phyloP scores from a whole-genome alignment of 2,329 filamentous ascomycete genomes.

The Xylaria sp. region DNA sequence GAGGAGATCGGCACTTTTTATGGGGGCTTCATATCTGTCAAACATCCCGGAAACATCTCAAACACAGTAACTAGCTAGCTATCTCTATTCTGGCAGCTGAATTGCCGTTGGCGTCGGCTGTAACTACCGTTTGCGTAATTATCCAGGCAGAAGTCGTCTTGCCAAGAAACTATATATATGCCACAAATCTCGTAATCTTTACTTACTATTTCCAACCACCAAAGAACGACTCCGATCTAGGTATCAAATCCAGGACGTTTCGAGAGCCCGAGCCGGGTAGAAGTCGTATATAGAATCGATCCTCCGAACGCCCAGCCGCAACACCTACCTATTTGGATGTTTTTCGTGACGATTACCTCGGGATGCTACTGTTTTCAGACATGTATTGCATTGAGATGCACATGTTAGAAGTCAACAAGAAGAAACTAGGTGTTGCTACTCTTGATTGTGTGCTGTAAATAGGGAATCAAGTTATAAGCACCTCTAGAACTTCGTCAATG shows the following conservation, averaged over 20 bases:
- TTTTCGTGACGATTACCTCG: constrained; percentile 3
- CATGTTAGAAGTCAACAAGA: background rate
- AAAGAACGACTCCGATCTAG: background rate
- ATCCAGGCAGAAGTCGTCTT: background rate
- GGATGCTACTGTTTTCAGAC: background rate
- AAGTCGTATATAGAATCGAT: background rate
- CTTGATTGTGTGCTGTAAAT: background rate
- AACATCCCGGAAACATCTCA: constrained; percentile 17
- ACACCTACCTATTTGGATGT: background rate
- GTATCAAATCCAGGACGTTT: background rate
- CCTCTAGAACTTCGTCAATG: background rate
- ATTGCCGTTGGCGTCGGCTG: background rate
- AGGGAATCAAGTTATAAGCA: background rate
- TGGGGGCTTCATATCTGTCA: background rate
- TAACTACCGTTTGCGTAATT: background rate
- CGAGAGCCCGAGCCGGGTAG: background rate
- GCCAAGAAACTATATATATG: background rate
- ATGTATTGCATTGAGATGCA: background rate
- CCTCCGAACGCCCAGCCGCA: background rate
- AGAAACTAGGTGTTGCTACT: background rate
- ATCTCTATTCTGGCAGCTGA: constrained; percentile 9
- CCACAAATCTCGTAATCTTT: background rate
- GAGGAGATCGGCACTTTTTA: constrained; percentile 11
- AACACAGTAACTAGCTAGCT: background rate
- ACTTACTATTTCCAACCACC: background rate